phyloP scores from a whole-genome alignment of 805 yeast genomes.

The Kluyveromyces siamensis region DNA sequence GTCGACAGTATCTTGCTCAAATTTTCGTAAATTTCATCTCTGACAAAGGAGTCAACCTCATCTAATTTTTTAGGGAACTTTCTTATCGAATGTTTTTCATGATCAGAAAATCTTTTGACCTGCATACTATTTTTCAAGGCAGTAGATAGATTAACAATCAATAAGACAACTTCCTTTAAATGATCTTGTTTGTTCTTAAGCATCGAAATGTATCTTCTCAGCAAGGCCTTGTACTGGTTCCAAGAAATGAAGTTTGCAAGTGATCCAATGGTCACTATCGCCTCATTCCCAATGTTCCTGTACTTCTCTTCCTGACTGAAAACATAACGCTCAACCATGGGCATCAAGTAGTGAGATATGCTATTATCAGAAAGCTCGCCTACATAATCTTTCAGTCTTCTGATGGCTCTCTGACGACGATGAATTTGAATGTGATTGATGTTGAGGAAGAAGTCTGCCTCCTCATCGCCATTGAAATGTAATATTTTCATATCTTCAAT shows the following conservation, averaged over 20 bases:
- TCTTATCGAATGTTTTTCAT: slow-evolving; percentile 12
- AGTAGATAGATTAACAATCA: slow-evolving; percentile 49
- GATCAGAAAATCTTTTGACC: slow-evolving; percentile 11
- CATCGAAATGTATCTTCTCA: slow-evolving; percentile 54
- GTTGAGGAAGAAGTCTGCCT: slow-evolving; percentile 70
- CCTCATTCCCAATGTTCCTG: slow-evolving; percentile 55
- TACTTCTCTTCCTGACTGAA: slow-evolving; percentile 48
- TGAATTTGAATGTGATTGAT: slow-evolving; percentile 76
- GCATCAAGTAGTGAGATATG: slow-evolving; percentile 73
- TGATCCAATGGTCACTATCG: slow-evolving; percentile 51
- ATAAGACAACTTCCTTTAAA: slow-evolving; percentile 47
- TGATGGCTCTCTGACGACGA: slow-evolving; percentile 78
- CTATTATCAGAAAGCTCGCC: slow-evolving; percentile 41
- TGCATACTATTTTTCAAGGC: slow-evolving; percentile 36
- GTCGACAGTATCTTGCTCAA: slow-evolving; percentile 49
- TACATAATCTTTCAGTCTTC: slow-evolving; percentile 46
- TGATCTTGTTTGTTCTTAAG: slow-evolving; percentile 38
- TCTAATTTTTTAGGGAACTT: slow-evolving; percentile 32
- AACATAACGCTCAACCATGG: slow-evolving; percentile 77
- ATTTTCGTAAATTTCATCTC: slow-evolving; percentile 51
- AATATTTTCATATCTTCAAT: slow-evolving; percentile 60
- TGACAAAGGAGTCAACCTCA: slow-evolving; percentile 39
- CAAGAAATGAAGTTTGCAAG: slow-evolving; percentile 55
- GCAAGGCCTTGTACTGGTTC: slow-evolving; percentile 71
- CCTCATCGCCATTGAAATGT: slow-evolving; percentile 62